Base-by-base conservation (phyloP, 2,329 filamentous ascomycete genomes). In the Zymoseptoria tritici region DNA sequence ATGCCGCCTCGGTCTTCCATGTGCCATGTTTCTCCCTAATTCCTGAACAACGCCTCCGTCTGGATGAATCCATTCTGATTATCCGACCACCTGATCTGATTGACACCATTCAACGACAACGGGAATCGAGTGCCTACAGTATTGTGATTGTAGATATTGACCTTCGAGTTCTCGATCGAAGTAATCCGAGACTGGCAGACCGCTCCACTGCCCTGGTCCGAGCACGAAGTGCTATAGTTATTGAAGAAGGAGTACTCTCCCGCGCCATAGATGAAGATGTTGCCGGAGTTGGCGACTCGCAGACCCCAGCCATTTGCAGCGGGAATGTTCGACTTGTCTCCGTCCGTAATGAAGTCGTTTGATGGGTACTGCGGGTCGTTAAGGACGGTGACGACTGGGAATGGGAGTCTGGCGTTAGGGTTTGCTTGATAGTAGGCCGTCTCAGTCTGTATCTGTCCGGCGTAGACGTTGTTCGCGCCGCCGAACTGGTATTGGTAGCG, bases 341-440 rank as follows among this genome's bases (percentile, higher is more conserved):
- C 62, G 64, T n/a, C 64, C 55, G 58, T 58, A 49, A 57, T 60
- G 50, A 59, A 56, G 49, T 62, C 67, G 22, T 31, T 60, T 29
- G 62, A 57, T 9, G 64, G 76, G 71, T 93, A 96, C 68, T 85
- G 80, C 0, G 91, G 88, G 71, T 93, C 90, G 54, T 73, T 74
- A 67, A 81, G 86, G 7, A 77, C 75, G 13, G 80, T 64, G 68
- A 87, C 84, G 63, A 78, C 75, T 0, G 78, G 78, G 74, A 88
- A 91, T 29, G 87, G 91, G 9, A 83, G 80, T 4, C 81, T 81
- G 1, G 90, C 85, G 66, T 86, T 82, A 2, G 91, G 90, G 77
- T 93, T 92, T 70, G 88, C 84, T 76, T 96, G 90, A 81, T 88
- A 91, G 80, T 85, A 85, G 11, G 92, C 88, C 3, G 91, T 96